Evolutionary conservation across 805 yeast species (phyloP).

Genomic region (Kodamaea kaohsiungensis): DNA sequence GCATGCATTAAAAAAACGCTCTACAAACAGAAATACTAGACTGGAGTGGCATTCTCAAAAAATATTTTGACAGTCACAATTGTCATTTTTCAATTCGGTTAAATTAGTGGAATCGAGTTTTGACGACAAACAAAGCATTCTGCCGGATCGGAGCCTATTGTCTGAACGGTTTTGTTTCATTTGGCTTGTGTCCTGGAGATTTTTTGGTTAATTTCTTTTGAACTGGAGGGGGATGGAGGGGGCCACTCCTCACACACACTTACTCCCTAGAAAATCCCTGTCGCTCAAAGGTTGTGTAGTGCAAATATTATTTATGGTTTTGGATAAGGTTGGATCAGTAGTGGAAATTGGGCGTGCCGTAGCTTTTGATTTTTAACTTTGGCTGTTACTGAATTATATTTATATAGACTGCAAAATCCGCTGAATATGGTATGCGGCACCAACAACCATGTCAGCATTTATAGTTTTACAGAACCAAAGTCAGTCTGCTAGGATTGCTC

Average conservation of each 20-base stretch:
- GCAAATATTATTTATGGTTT: background rate
- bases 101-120: background rate
- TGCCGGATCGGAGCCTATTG: conserved; percentile 2
- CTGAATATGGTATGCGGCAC: background rate
- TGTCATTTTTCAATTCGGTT: background rate
- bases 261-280: background rate
- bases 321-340: conserved; percentile 1
- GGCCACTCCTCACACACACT: background rate
- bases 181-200: background rate
- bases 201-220: background rate
- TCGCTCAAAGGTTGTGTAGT: background rate
- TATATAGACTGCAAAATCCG: background rate
- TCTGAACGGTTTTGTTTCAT: background rate
- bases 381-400: background rate
- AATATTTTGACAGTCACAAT: background rate
- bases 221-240: background rate
- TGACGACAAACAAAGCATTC: background rate
- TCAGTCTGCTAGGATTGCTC: conserved; percentile 6
- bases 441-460: conserved; percentile 13
- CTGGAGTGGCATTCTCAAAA: background rate
- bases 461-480: conserved; percentile 9
- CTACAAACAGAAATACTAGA: background rate
- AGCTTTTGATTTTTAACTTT: background rate
- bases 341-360: conserved; percentile 2
- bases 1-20: conserved; percentile 2